Conservation (phyloP, 495 filamentous ascomycete species). For the Pyrenopolyporus hunteri region DNA sequence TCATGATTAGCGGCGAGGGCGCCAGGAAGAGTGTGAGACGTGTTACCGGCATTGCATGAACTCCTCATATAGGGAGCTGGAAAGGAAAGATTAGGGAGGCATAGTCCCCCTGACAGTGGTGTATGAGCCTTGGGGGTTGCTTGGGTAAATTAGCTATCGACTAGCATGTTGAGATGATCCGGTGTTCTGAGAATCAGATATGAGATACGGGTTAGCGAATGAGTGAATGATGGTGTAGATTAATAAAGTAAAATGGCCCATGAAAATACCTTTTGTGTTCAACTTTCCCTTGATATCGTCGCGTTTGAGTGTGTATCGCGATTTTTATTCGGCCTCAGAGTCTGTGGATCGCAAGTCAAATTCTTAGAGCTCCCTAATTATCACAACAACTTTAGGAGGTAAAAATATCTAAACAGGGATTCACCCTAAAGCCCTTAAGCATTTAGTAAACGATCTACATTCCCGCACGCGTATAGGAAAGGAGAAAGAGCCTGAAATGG, state of each 20-base stretch:
- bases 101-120: slow-evolving; percentile 4
- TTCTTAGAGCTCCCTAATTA: too few species aligned
- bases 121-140: slow-evolving; percentile 3
- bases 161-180: slow-evolving; percentile 17
- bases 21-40: slow-evolving; percentile 81
- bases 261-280: not conserved
- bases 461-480: not conserved
- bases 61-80: too few species aligned
- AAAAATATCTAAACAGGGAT: not conserved
- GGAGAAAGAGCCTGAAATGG: not conserved
- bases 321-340: too few species aligned
- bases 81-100: not conserved
- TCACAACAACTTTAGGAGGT: not conserved
- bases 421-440: not conserved
- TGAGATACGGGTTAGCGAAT: slow-evolving; percentile 24
- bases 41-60: slow-evolving; percentile 58
- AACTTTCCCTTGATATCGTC: too few species aligned
- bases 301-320: too few species aligned
- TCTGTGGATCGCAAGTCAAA: too few species aligned
- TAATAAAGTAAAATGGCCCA: slow-evolving; percentile 15
- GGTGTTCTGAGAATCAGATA: slow-evolving; percentile 14
- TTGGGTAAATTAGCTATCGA: slow-evolving; percentile 4
- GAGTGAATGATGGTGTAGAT: slow-evolving; percentile 26
- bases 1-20: slow-evolving; percentile 86
- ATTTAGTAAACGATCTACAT: slow-evolving; percentile 1